These are phyloP conservation scores for Nemania sp. DNA, from an alignment of 2,329 filamentous ascomycete genomes.

Conservation along the genomic window DNA sequence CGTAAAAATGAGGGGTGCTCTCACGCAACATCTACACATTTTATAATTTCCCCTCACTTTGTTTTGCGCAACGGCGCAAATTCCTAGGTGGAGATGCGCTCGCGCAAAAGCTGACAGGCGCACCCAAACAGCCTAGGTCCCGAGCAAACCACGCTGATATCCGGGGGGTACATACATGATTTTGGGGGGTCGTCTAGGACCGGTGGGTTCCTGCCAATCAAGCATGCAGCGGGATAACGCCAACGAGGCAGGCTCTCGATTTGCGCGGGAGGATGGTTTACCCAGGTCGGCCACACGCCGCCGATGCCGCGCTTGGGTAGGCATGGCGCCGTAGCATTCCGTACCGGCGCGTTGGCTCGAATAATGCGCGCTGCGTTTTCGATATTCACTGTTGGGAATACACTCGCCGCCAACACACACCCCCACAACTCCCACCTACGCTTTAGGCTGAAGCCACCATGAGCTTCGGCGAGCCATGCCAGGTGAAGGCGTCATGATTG, in stretches of 20 bases:
- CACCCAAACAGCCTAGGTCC: slow-evolving; percentile 14
- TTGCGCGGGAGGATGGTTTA: slow-evolving; percentile 38
- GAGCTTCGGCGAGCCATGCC: neutral
- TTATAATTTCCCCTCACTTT: slow-evolving; percentile 37
- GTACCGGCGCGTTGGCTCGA: neutral
- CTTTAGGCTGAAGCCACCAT: slow-evolving; percentile 1
- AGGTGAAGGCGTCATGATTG: slow-evolving; percentile 5
- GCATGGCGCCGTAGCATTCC: slow-evolving; percentile 25
- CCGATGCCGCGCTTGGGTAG: slow-evolving; percentile 15
- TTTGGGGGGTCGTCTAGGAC: slow-evolving; percentile 15
- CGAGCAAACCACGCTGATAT: slow-evolving; percentile 23
- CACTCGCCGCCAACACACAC: neutral
- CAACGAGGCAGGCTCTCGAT: slow-evolving; percentile 38
- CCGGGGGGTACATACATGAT: slow-evolving; percentile 20
- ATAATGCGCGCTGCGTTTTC: slow-evolving; percentile 15
- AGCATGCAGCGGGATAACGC: slow-evolving; percentile 41
- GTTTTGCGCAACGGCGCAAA: slow-evolving; percentile 49
- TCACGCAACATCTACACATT: neutral
- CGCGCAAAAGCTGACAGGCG: slow-evolving; percentile 36
- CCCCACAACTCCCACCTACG: neutral
- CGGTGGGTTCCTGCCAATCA: slow-evolving; percentile 43
- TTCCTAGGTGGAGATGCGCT: slow-evolving; percentile 42
- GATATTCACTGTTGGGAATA: too few species aligned
- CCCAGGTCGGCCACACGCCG: slow-evolving; percentile 32
- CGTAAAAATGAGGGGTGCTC: slow-evolving; percentile 7